Evolutionary conservation across 2,329 filamentous ascomycete species (phyloP), one percentile per base, ranked within the genome.

Genomic region (Exophiala oligosperma): DNA sequence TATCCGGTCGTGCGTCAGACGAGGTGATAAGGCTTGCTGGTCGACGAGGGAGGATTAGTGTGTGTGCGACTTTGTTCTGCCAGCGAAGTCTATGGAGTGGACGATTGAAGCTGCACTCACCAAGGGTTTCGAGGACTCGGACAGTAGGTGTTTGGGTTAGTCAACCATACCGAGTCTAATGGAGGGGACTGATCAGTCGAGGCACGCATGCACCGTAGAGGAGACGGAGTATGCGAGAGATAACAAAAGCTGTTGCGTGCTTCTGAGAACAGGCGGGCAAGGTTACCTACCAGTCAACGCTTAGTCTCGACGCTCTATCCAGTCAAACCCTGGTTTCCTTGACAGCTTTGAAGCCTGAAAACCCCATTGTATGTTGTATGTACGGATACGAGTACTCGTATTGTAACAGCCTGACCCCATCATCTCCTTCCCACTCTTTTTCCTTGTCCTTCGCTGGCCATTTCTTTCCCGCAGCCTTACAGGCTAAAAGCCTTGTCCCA

Each of bases 401-500:
- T 21, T 37, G 35, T 14, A 23, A 21, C 23, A 48, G 46, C 46
- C 46, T 48, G 46, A 48, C 46, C 28, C 40, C 28, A 29, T 48
- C 14, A 28, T 29, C 28, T 28, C n/a, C 23, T 7, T 32, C 24
- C 28, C 11, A 28, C 46, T 32, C 46, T 48, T 29, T 35, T 35
- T 35, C 32, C 32, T 28, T 7, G 21, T 47, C 41, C 14, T 47
- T 28, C 44, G 21, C 12, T 40, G 37, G 37, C n/a, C 4, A 4
- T 43, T 43, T n/a, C 21, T 5, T 11, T 23, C 32, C 51, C 61
- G 61, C 61, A 63, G 61, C 61, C 61, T 63, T 63, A 60, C 60
- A 57, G 61, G 61, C 57, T 63, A 63, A 59, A 63, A 63, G 61
- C 61, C 61, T 63, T 56, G 61, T 60, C 57, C 48, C 12, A 40